phyloP scores from a whole-genome alignment of 78 protist species.

The Polysphondylium violaceum region DNA sequence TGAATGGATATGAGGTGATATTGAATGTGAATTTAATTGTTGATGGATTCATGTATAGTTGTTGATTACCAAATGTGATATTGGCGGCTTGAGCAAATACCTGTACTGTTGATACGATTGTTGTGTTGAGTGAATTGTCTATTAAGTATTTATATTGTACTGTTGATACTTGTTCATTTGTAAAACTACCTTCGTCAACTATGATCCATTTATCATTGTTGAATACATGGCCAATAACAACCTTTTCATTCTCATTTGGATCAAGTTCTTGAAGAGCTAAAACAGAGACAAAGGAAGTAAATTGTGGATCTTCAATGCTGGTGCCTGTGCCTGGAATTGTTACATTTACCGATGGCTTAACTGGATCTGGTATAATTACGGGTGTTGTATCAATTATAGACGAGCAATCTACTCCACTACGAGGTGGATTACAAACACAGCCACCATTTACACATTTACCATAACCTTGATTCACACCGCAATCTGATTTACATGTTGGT shows the following conservation, averaged over 20 bases:
- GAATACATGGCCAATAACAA: background rate
- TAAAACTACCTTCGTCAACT: background rate
- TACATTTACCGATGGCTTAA: background rate
- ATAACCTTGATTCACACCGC: background rate
- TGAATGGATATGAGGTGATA: background rate
- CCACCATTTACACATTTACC: background rate
- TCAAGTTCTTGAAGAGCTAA: constrained; percentile 1
- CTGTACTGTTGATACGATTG: background rate
- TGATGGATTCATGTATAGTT: constrained; percentile 26
- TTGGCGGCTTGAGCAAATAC: background rate
- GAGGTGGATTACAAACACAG: background rate
- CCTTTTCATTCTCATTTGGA: background rate
- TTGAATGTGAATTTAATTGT: constrained; percentile 9
- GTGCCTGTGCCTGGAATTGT: background rate
- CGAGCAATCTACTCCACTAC: background rate
- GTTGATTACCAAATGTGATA: background rate
- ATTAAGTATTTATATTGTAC: too few species aligned
- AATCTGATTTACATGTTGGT: constrained; percentile 7
- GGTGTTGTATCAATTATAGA: background rate
- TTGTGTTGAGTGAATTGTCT: too few species aligned
- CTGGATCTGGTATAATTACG: background rate
- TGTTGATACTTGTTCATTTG: background rate
- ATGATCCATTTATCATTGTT: background rate
- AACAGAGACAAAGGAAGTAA: background rate
- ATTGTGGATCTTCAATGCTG: too few species aligned